Conservation (phyloP, 495 filamentous ascomycete species). For the Penicillium egyptiacum region DNA sequence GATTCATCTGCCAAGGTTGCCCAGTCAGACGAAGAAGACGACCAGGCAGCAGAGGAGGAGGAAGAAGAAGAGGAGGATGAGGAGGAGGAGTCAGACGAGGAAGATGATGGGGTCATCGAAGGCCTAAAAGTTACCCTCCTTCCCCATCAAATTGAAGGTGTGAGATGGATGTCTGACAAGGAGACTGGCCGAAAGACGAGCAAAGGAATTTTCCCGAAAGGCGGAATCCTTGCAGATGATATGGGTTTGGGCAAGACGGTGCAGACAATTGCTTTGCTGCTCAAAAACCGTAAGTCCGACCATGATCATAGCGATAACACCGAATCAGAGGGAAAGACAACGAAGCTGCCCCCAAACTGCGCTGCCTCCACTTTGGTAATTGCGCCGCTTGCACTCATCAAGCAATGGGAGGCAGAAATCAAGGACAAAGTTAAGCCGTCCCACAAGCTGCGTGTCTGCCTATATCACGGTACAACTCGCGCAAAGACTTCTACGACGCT, state of each 20-base stretch:
- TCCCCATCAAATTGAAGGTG: slow-evolving; percentile 89
- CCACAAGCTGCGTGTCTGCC: slow-evolving; percentile 71
- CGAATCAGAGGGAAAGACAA: slow-evolving; percentile 35
- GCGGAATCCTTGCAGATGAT: slow-evolving; percentile 85
- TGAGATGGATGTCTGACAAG: slow-evolving; percentile 89
- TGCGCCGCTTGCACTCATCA: slow-evolving; percentile 92
- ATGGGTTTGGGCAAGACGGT: slow-evolving; percentile 98
- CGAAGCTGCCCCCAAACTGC: slow-evolving; percentile 59
- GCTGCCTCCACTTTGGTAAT: slow-evolving; percentile 85
- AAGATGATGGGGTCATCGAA: slow-evolving; percentile 71
- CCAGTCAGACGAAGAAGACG: slow-evolving; percentile 50
- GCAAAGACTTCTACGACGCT: slow-evolving; percentile 74
- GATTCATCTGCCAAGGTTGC: slow-evolving; percentile 15
- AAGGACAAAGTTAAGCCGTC: slow-evolving; percentile 67
- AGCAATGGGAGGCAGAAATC: slow-evolving; percentile 96
- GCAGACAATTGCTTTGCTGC: slow-evolving; percentile 78
- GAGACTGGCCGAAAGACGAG: slow-evolving; percentile 77
- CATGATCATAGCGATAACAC: slow-evolving; percentile 41
- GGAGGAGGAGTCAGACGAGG: slow-evolving; percentile 65
- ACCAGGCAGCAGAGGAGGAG: slow-evolving; percentile 51
- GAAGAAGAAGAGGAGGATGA: slow-evolving; percentile 43
- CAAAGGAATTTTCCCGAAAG: slow-evolving; percentile 74
- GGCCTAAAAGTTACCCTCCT: slow-evolving; percentile 84
- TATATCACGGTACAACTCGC: slow-evolving; percentile 86
- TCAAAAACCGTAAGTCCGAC: slow-evolving; percentile 73